These are phyloP conservation scores for Apostasia shenzhenica DNA, from an alignment of 106 monocot species.

Conservation along the genomic window DNA sequence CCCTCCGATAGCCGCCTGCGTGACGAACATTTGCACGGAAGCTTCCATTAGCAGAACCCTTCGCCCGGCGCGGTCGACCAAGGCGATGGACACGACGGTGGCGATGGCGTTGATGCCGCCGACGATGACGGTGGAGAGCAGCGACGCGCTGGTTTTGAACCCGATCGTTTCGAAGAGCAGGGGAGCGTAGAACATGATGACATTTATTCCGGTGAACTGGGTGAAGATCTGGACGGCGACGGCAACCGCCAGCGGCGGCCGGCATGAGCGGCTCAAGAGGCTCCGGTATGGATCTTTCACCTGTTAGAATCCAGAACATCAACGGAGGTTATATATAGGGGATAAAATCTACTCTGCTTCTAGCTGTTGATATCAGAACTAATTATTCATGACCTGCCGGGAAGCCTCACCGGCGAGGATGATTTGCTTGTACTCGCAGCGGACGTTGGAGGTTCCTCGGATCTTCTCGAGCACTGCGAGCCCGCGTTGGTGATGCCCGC, in stretches of 20 bases:
- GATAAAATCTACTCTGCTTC: too few species aligned
- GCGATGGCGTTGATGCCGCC: conserved; percentile 9
- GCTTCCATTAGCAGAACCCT: conserved; percentile 19
- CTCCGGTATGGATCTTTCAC: conserved; percentile 13
- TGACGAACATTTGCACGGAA: conserved; percentile 18
- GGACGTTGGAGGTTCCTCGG: conserved; percentile 15
- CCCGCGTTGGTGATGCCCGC: background rate
- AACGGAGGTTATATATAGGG: too few species aligned
- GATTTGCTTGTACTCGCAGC: conserved; percentile 10
- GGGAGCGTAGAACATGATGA: conserved; percentile 24
- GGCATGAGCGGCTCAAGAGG: conserved; percentile 5
- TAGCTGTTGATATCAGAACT: too few species aligned
- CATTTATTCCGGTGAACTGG: conserved; percentile 25
- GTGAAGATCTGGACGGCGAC: conserved; percentile 13
- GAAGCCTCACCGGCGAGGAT: conserved; percentile 7
- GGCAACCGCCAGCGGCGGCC: conserved; percentile 20
- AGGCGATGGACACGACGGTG: conserved; percentile 11
- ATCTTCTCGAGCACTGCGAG: conserved; percentile 10
- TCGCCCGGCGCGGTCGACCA: conserved; percentile 17
- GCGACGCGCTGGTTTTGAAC: conserved; percentile 19
- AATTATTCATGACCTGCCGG: background rate
- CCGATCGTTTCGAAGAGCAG: conserved; percentile 25
- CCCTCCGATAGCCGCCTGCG: conserved; percentile 11
- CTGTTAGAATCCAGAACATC: too few species aligned
- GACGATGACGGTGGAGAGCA: conserved; percentile 13